Evolutionary conservation across 2,329 filamentous ascomycete genomes (phyloP), one percentile per base, ranked within the genome.

Genomic region (Nothopassalora personata): DNA sequence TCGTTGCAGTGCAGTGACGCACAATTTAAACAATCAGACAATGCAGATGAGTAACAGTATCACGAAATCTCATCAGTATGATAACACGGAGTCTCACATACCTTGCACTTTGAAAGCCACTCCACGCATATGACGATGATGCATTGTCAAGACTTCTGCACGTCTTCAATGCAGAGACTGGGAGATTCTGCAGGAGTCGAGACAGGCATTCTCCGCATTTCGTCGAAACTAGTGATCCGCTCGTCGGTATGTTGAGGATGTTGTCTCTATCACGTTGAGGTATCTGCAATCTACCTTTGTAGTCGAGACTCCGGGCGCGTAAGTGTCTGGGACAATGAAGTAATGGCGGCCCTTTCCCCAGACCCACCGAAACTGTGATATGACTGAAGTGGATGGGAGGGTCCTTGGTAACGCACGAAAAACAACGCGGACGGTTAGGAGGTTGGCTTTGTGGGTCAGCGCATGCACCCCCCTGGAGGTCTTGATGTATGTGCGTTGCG

Each of bases 401-500:
- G 28, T 33, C 49, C 15, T 10, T 48, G 18, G 46, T 49, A 49
- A 19, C 46, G 46, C n/a, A 28, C 46, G 46, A 23, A 13, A 28
- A 53, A 53, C n/a, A 34, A 34, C 11, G 31, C 5, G 39, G 13
- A 13, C 39, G n/a, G 15, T 7, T 15, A 6, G 39, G 39, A 15
- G n/a, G 4, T 18, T 18, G 27, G n/a, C 23, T 51, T 19, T 8
- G 13, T 18, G 23, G 30, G 43, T 34, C 10, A 27, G 46, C 19
- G 28, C 48, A 63, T 63, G 61, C 51, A 60, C 58, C 56, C 58
- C 58, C 61, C 60, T 60, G 52, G 50, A 19, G 19, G 52, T 55
- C 54, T 59, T 56, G 8, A 60, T 63, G 62, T 65, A 59, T 53
- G 53, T 51, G 23, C 23, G 33, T 62, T 60, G 64, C 63, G 64